These are phyloP conservation scores for Sextonia rubra DNA, from an alignment of 164 flowering plant genomes.

Conservation along the genomic window DNA sequence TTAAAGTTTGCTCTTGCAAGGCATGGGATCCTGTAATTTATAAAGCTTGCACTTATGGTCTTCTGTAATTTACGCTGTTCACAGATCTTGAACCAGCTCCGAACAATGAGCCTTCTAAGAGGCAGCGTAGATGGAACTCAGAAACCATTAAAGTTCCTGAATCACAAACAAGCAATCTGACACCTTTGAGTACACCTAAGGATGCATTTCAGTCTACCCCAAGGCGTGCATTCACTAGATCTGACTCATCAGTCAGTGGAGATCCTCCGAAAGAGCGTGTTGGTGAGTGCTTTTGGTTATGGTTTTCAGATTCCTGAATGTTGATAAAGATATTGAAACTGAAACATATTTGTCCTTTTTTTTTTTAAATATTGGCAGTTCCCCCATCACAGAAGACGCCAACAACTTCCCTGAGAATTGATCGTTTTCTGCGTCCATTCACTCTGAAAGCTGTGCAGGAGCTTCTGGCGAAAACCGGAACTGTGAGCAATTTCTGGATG, in stretches of 20 bases:
- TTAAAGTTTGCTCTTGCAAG: not conserved
- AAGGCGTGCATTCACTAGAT: conserved; percentile 40
- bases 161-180: conserved; percentile 26
- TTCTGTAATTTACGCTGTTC: not conserved
- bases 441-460: conserved; percentile 96
- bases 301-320: not conserved
- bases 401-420: conserved; percentile 79
- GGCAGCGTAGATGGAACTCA: conserved; percentile 77
- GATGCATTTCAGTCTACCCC: conserved; percentile 38
- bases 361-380: conserved; percentile 59
- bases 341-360: not conserved
- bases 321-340: not conserved
- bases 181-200: conserved; percentile 42
- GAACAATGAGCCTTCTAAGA: conserved; percentile 55
- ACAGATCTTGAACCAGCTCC: conserved; percentile 53
- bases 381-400: conserved; percentile 71
- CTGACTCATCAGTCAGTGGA: conserved; percentile 47
- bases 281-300: conserved; percentile 43
- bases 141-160: conserved; percentile 50
- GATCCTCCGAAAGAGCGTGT: conserved; percentile 74
- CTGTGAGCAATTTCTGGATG: conserved; percentile 86
- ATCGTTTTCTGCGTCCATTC: conserved; percentile 87
- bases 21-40: not conserved
- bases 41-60: not conserved
- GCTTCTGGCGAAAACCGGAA: conserved; percentile 83